Evolutionary conservation across 495 filamentous ascomycete genomes (phyloP), one percentile per base, ranked within the genome.

Genomic region (Penicillium egyptiacum): DNA sequence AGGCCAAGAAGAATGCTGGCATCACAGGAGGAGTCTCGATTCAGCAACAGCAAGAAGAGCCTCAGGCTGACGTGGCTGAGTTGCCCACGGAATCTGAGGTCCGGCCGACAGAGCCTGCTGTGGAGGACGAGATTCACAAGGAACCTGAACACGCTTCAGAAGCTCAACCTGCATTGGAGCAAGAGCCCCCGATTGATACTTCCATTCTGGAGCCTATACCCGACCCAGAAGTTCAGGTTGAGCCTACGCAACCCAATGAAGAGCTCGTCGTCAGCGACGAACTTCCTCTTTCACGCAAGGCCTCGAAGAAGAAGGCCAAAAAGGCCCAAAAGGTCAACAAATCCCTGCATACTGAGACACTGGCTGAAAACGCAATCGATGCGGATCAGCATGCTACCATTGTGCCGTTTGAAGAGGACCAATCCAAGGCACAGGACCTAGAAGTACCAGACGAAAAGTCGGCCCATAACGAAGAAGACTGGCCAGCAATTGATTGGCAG

Each of bases 401-500:
- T 25, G 25, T 44, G 30, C 31, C 45, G 14, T 59, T 56, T 14
- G 54, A 52, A 22, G 59, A 61, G 33, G 42, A 50, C 6, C 19
- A 22, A 22, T 10, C 12, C 11, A 55, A 59, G 55, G 35, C 33
- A 22, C 30, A 60, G 61, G 46, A 70, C 55, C 12, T 58, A 60
- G 33, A 45, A 42, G 40, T 33, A 3, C 39, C 43, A 12, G n/a
- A n/a, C 12, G 42, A 26, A 1, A 55, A 67, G 33, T 33, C 53
- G n/a, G 52, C 56, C 31, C 60, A 62, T 26, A 61, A 66, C 16
- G 68, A 71, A 11, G 66, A 74, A 7, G 62, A 54, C 44, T 77
- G 71, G 65, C 71, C 72, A 57, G 50, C 61, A 41, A 79, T 73
- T 64, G 73, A 74, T 49, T 77, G 69, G 70, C 69, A 69, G 45